Evolutionary conservation across 768 basidiomycete species (phyloP), one percentile per base, ranked within the genome.

Genomic region (Termitomyces sp.): DNA sequence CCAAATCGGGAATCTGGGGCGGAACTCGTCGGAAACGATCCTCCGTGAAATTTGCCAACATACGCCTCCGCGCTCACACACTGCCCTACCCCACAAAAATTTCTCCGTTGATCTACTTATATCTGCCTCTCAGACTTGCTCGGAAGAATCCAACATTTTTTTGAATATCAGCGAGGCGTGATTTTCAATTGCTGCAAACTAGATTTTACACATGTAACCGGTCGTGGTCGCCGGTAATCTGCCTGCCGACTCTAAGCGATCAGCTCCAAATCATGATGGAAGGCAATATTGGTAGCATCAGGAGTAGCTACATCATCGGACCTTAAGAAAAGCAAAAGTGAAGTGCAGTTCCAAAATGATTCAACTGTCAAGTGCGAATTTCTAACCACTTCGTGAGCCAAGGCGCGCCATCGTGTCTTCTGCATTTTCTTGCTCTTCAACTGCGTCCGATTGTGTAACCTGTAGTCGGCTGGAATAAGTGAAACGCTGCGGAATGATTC

Each of bases 391-490:
- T 71, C 88, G 81, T 66, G 87, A 86, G 18, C 87, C 87, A 55
- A 92, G 75, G 58, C 91, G 82, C 32, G 84, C 87, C 72, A 92
- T 83, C 30, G 85, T 81, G 69, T 92, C 91, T 65, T 93, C 91
- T 16, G 86, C 79, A 64, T 85, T 87, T 71, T 93, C 91, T 69
- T 92, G 90, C 65, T 92, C 90, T 69, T 92, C 90, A 43, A 88
- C 87, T 43, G 76, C 80, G 68, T 93, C 90, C 9, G 91, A 87
- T 68, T 93, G 90, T 24, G 90, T 91, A 44, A 93, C 91, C 91
- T 92, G 66, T 43, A 55, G 53, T 44, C n/a, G 26, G 54, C 35
- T 35, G 44, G 28, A 28, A 18, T 36, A 26, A 47, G 18, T 45
- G 16, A 40, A 9, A 26, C 14, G 43, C 36, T 24, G 13, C 45